Percentiles rank a stretch among this genome's conserved stretches.
Conservation (phyloP, 129 eudicot species). For the Glebionis coronaria region DNA sequence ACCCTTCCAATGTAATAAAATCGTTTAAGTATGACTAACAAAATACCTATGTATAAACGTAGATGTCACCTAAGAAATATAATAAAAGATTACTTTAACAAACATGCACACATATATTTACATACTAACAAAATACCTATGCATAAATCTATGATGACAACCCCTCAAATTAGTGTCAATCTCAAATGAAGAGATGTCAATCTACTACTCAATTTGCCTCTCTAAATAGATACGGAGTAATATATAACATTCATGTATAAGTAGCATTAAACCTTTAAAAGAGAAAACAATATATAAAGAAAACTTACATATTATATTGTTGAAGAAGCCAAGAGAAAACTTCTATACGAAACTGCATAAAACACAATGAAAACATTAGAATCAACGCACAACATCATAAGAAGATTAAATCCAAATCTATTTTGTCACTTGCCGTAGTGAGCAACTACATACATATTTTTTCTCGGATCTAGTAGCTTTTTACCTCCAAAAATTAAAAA, state of each 20-base stretch:
- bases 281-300: background rate
- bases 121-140: no score
- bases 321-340: constrained; percentile 68
- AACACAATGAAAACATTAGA: constrained; percentile 14
- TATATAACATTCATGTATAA: background rate
- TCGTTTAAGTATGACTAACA: no score
- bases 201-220: constrained; percentile 74
- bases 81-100: no score
- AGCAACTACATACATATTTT: constrained; percentile 90
- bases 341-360: constrained; percentile 51
- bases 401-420: background rate
- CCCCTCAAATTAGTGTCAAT: constrained; percentile 37
- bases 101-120: no score
- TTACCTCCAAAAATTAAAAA: no score
- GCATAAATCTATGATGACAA: no score
- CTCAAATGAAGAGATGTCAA: constrained; percentile 55
- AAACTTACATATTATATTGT: constrained; percentile 61
- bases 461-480: no score
- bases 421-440: constrained; percentile 58
- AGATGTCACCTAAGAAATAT: no score
- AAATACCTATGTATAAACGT: no score
- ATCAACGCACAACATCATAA: background rate
- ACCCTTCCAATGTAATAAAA: no score
- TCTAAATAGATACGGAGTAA: constrained; percentile 9
- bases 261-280: background rate